Evolutionary conservation across 148 eudicot genomes (phyloP), one percentile per base, ranked within the genome.

Genomic region (Pouteria glomerata): DNA sequence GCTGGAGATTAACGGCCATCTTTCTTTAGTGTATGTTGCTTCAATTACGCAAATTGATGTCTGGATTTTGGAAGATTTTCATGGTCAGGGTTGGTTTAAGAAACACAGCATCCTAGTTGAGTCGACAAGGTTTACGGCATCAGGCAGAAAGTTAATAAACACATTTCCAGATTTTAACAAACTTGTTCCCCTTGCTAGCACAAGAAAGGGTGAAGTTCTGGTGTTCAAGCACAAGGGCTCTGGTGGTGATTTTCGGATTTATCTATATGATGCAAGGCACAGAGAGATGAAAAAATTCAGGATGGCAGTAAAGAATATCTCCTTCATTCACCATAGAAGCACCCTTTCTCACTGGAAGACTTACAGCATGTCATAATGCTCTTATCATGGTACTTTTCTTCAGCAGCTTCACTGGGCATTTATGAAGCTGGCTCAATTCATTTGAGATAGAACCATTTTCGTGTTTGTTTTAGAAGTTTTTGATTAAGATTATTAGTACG

Each of bases 31-130:
- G 1, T 42, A 10, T 15, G n/a, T n/a, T 19, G 26, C 42, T 62
- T 62, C 66, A 27, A 5, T n/a, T 62, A 37, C 27, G 23, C 66
- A 21, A 35, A 62, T 37, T 61, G 66, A 62, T 62, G 24, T 62
- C 42, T 62, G 66, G 66, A 62, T 35, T 37, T 21, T 62, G 45
- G 66, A 23, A 33, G 66, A 62, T 35, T 62, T 35, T 39, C 14
- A 35, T 0, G 15, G 27, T 62, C 44, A 37, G 42, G 14, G 1
- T 35, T 61, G 65, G 65, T 61, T 61, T 24, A 31, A 18, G 66
- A 35, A 62, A 39, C 47, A 62, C 4, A 62, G 26, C n/a, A 60
- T 60, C 34, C 23, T 60, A 60, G 64, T 42, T 19, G 66, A 21
- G 14, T 34, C 11, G 27, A 35, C 45, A 62, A 62, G 21, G 2